phyloP scores from a whole-genome alignment of 768 basidiomycete species.

The Termitomyces sp. region DNA sequence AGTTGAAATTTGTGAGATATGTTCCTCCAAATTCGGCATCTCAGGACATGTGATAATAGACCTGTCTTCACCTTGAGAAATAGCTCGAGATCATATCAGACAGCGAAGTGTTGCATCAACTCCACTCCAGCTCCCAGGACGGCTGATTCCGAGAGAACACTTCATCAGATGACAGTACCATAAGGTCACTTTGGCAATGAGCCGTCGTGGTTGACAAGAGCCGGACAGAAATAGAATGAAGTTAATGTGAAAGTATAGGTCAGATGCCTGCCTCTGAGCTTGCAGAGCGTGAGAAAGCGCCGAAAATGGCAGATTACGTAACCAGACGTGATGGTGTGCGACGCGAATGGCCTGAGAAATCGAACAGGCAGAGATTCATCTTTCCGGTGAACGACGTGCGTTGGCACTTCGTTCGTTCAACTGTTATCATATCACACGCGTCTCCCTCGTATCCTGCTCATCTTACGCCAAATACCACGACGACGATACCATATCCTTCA shows the following conservation, averaged over 20 bases:
- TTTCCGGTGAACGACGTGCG: slow-evolving; percentile 13
- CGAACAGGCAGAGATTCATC: slow-evolving; percentile 12
- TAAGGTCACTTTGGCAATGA: neutral
- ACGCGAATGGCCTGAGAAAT: slow-evolving; percentile 17
- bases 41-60: neutral
- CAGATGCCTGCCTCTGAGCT: neutral
- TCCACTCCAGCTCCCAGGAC: neutral
- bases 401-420: slow-evolving; percentile 11
- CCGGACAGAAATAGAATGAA: neutral
- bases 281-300: slow-evolving; percentile 10
- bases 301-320: slow-evolving; percentile 10
- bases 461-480: slow-evolving; percentile 15
- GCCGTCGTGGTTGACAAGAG: neutral
- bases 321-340: slow-evolving; percentile 10
- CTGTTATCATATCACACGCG: slow-evolving; percentile 10
- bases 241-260: neutral
- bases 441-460: slow-evolving; percentile 2
- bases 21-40: neutral
- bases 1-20: neutral
- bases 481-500: slow-evolving; percentile 17
- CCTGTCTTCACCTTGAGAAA: neutral
- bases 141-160: neutral
- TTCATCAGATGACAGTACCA: slow-evolving; percentile 2
- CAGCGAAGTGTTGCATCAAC: neutral
- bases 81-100: neutral